Evolutionary conservation across 352 stramenopile species (phyloP), one percentile per base, ranked within the genome.

Genomic region (Globisporangium parvum): DNA sequence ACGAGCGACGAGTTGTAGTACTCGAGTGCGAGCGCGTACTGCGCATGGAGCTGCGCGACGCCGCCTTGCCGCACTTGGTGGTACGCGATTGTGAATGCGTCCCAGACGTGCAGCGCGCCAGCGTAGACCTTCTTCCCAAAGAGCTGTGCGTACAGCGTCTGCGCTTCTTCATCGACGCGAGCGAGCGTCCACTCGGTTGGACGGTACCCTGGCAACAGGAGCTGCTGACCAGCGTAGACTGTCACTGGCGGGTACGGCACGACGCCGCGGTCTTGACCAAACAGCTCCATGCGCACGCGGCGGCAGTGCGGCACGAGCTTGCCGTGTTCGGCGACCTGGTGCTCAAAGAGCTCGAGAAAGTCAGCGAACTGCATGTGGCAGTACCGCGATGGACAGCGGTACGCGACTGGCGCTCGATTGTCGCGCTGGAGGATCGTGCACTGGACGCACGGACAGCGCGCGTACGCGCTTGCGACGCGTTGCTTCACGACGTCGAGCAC

Each of bases 21-120:
- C 51, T 85, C 75, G 51, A 91, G 59, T 8, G 80, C 80, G 26
- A 76, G 55, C 17, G 70, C 60, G 53, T 80, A 77, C 55, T 91
- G 80, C 45, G 67, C 57, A 9, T 70, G 42, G 52, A 91, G 59
- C 56, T 85, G 71, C 4, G 56, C 23, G 15, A 55, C 50, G 0
- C 80, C 77, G n/a, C 66, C 61, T 10, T 41, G 53, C 52, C 70
- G 63, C n/a, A 88, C 61, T 1, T 71, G 56, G 15, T 70, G 31
- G 45, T 77, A 82, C 33, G 73, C 80, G 6, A 50, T 54, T 12
- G 66, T 51, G 56, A 90, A 87, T 35, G 67, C 42, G 15, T 55
- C 48, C 39, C 56, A 71, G 0, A 71, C 47, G 10, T 57, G 53
- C 2, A 63, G 41, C n/a, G 42, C 55, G 14, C 50, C 50, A 1